phyloP scores from a whole-genome alignment of 805 yeast genomes.

The Tetrapisispora phaffii region DNA sequence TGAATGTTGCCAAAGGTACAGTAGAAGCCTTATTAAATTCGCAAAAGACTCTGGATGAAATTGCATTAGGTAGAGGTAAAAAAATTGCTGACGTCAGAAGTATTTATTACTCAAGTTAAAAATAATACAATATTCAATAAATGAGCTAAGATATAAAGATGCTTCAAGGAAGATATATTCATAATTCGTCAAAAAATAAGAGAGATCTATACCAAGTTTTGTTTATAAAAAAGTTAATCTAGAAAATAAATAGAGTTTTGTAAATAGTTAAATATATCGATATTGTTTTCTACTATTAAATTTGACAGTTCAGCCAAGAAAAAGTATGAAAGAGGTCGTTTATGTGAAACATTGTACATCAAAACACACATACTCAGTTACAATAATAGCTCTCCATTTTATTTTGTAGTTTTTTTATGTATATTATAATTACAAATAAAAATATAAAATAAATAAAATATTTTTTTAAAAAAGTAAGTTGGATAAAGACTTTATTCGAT shows the following conservation, averaged over 20 bases:
- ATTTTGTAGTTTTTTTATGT: too few species aligned
- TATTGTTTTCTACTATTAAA: neutral
- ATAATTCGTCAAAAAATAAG: neutral
- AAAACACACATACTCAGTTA: too few species aligned
- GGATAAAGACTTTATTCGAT: neutral
- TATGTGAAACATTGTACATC: too few species aligned
- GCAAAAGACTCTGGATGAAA: constrained; percentile 75
- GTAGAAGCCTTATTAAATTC: constrained; percentile 66
- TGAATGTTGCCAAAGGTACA: constrained; percentile 88
- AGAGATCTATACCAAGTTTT: neutral
- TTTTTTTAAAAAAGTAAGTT: too few species aligned
- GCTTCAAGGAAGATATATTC: neutral
- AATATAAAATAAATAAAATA: too few species aligned
- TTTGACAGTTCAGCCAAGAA: too few species aligned
- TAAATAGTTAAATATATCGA: neutral
- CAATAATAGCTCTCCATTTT: too few species aligned
- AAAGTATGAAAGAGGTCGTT: too few species aligned
- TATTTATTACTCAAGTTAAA: constrained; percentile 59
- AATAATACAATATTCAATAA: too few species aligned
- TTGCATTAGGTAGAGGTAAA: constrained; percentile 89
- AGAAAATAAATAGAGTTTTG: neutral
- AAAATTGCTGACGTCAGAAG: constrained; percentile 87
- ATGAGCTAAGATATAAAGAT: too few species aligned
- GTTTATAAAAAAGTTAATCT: neutral
- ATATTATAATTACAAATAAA: too few species aligned